Evolutionary conservation across 83 land plant genomes (phyloP).

Genomic region (Picea engelmannii): DNA sequence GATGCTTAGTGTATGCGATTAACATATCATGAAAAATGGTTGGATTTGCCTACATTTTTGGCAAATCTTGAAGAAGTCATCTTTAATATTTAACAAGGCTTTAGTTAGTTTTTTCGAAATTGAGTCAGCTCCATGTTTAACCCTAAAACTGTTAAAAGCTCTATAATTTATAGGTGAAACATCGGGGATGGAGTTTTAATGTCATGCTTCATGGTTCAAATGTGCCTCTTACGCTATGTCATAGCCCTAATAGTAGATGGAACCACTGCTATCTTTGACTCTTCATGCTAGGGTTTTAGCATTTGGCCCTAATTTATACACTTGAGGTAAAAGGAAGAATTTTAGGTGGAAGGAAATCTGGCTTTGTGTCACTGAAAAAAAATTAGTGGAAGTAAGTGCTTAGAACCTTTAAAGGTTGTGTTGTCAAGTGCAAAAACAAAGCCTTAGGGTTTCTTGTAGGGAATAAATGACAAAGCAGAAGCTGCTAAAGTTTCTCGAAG

Average conservation of each 20-base stretch:
- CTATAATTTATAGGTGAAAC: not conserved
- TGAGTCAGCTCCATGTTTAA: not conserved
- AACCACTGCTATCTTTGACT: not conserved
- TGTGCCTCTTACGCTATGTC: not conserved
- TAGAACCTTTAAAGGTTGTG: not conserved
- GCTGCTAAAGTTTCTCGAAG: not conserved
- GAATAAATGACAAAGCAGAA: conserved; percentile 2
- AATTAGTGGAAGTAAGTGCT: not conserved
- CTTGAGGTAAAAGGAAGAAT: not conserved
- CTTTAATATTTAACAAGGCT: no score
- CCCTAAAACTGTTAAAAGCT: not conserved
- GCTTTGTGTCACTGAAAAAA: not conserved
- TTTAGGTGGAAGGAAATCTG: no score
- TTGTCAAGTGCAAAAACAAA: not conserved
- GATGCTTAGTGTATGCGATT: no score
- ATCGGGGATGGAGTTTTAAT: not conserved
- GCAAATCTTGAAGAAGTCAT: not conserved
- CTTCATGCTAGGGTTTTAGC: not conserved
- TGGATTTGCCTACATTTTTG: not conserved
- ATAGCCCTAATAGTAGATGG: no score
- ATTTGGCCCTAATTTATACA: not conserved
- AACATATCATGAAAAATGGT: no score
- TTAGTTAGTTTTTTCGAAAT: not conserved
- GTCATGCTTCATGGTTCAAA: not conserved
- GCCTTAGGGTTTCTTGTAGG: not conserved